These are phyloP conservation scores for Zalaria sp. DNA, from an alignment of 2,329 filamentous ascomycete species.

Conservation along the genomic window DNA sequence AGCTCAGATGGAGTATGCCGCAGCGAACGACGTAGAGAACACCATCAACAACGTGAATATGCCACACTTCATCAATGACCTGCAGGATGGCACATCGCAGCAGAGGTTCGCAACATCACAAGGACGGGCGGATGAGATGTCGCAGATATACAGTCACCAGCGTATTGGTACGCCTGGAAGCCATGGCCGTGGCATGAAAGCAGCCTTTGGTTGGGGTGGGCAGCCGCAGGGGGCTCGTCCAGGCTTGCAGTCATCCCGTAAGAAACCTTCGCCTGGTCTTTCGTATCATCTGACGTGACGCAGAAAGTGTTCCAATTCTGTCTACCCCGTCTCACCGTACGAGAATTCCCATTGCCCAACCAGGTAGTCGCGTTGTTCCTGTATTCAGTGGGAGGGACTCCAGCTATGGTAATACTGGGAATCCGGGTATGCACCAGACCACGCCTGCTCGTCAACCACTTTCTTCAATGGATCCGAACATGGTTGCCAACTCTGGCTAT, in stretches of 20 bases:
- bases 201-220: background rate
- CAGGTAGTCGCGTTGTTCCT: background rate
- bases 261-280: background rate
- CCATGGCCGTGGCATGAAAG: conserved; percentile 6
- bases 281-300: background rate
- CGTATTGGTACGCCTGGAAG: conserved; percentile 10
- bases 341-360: background rate
- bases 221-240: background rate
- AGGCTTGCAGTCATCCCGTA: conserved; percentile 1
- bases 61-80: background rate
- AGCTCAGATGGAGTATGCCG: conserved; percentile 34
- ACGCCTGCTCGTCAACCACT: conserved; percentile 20
- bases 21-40: conserved; percentile 37
- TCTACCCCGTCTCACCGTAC: background rate
- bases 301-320: background rate
- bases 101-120: background rate
- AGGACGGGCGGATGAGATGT: conserved; percentile 1
- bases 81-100: background rate
- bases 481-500: conserved; percentile 14
- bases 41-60: conserved; percentile 20
- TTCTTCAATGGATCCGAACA: conserved; percentile 11
- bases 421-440: conserved; percentile 15
- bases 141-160: conserved; percentile 5
- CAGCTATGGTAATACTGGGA: conserved; percentile 10
- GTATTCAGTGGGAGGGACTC: conserved; percentile 1